Base-by-base conservation (phyloP, 164 flowering plant genomes). In the Liriodendron chinense region DNA sequence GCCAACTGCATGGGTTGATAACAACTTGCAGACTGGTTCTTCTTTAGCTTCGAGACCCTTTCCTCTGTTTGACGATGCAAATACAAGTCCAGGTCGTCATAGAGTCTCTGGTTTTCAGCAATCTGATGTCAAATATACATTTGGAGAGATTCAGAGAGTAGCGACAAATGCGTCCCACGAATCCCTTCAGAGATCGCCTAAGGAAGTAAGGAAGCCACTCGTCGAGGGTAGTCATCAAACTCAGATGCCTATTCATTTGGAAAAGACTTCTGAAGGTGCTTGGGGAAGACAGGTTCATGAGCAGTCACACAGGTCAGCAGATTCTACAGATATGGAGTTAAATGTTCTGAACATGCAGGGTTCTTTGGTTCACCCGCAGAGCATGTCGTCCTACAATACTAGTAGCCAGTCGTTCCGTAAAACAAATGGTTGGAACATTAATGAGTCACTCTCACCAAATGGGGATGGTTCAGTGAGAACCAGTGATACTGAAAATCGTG, bases 31-130 rank as follows among this genome's bases (percentile, higher is more conserved):
- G 71, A 81, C 77, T 72, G 78, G 80, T 48, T 73, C 86, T 72
- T 87, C 92, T 47, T 77, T 84, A 72, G 78, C 74, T 76, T 85
- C 89, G 61, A 83, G 81, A 75, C 80, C 87, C 43, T 76, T 78
- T 71, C 74, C 77, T 3, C 21, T 74, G 20, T 74, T 77, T 65
- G 83, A 77, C 70, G 84, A 86, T 67, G 76, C 84, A 25, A 79
- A 78, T 78, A 50, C 75, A 71, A 77, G 78, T 68, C 74, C 86
- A 47, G 80, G 68, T 70, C 53, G 70, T 70, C 59, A 20, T 28
- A 69, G 80, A 72, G 75, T 84, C 72, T 81, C 80, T 75, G 86
- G 78, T n/a, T 81, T 81, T 75, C 87, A 82, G 75, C 86, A 84
- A 56, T 12, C 75, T 34, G 63, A 48, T 61, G 26, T 53, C 16